phyloP scores from a whole-genome alignment of 768 basidiomycete genomes.

The Podaxis sp. region DNA sequence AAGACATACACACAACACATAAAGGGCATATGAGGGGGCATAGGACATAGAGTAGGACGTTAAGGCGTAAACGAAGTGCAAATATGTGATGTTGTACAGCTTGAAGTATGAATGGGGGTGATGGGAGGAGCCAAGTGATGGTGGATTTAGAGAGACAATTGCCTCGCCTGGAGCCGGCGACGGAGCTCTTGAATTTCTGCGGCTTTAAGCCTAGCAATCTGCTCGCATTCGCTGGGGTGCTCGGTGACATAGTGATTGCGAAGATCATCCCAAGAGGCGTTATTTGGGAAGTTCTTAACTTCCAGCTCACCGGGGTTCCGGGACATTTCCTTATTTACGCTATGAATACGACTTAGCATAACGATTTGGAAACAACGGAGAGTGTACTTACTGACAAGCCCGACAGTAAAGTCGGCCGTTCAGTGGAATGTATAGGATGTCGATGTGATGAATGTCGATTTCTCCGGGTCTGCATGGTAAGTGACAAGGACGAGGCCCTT shows the following conservation, averaged over 20 bases:
- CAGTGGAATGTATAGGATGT: constrained; percentile 34
- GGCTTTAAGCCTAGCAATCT: constrained; percentile 31
- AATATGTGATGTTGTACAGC: background rate
- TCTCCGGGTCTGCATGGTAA: background rate
- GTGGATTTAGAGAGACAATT: background rate
- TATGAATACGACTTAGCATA: constrained; percentile 1
- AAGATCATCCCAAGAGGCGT: constrained; percentile 34
- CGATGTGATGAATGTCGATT: constrained; percentile 29
- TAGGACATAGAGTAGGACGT: background rate
- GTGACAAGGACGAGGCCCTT: background rate
- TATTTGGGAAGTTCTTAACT: constrained; percentile 26
- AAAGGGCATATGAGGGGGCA: background rate
- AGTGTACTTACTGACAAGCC: constrained; percentile 34
- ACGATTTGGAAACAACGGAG: background rate
- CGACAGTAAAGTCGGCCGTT: constrained; percentile 34
- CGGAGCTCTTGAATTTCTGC: constrained; percentile 34
- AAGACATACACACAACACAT: background rate
- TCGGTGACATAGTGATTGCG: constrained; percentile 30
- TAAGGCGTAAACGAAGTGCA: background rate
- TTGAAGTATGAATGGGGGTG: background rate
- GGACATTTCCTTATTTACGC: constrained; percentile 16
- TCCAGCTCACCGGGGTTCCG: background rate
- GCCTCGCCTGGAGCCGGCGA: constrained; percentile 20
- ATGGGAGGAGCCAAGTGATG: background rate
- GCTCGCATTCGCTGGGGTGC: constrained; percentile 34